Percentiles rank a stretch among this genome's conserved stretches.
These are phyloP conservation scores for Perilla frutescens DNA, from an alignment of 257 asterid species.

Conservation along the genomic window DNA sequence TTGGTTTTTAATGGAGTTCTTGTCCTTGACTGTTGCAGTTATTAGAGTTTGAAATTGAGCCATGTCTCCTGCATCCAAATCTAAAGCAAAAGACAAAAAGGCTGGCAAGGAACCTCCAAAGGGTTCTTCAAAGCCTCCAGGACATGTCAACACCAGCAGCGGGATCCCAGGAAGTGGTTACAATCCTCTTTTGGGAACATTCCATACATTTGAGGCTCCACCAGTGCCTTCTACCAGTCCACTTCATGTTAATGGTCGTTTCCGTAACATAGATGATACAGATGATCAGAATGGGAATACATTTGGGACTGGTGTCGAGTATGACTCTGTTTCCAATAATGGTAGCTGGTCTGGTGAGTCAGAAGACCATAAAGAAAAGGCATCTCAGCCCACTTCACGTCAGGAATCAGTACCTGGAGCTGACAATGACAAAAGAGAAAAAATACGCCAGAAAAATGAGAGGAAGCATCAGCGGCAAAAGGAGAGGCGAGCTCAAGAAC, in stretches of 20 bases:
- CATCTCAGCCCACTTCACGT: slow-evolving; percentile 42
- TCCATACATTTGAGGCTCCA: slow-evolving; percentile 70
- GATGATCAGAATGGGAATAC: slow-evolving; percentile 75
- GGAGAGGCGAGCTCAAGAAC: slow-evolving; percentile 80
- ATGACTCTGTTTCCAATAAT: slow-evolving; percentile 79
- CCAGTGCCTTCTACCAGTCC: slow-evolving; percentile 58
- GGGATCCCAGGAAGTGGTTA: slow-evolving; percentile 77
- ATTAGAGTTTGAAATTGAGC: slow-evolving; percentile 39
- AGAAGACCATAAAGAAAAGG: slow-evolving; percentile 72
- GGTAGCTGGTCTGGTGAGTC: slow-evolving; percentile 99
- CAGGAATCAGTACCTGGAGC: slow-evolving; percentile 72
- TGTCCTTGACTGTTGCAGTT: slow-evolving; percentile 45
- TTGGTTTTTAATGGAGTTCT: slow-evolving; percentile 34
- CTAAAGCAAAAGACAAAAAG: slow-evolving; percentile 85
- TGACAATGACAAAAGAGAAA: slow-evolving; percentile 68
- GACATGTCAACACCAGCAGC: slow-evolving; percentile 54
- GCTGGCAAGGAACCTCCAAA: slow-evolving; percentile 70
- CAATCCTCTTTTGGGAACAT: slow-evolving; percentile 80
- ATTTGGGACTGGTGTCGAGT: slow-evolving; percentile 58
- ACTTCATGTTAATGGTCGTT: slow-evolving; percentile 73
- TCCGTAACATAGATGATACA: slow-evolving; percentile 77
- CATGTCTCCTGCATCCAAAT: slow-evolving; percentile 80
- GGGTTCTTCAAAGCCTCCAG: slow-evolving; percentile 67
- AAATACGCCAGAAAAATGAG: slow-evolving; percentile 72
- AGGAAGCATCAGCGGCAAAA: slow-evolving; percentile 74